A percentile compares a stretch with the other conserved stretches of the same genome.
These are phyloP conservation scores for Ustilago loliicola DNA, from an alignment of 1,284 basidiomycete genomes.

Conservation along the genomic window DNA sequence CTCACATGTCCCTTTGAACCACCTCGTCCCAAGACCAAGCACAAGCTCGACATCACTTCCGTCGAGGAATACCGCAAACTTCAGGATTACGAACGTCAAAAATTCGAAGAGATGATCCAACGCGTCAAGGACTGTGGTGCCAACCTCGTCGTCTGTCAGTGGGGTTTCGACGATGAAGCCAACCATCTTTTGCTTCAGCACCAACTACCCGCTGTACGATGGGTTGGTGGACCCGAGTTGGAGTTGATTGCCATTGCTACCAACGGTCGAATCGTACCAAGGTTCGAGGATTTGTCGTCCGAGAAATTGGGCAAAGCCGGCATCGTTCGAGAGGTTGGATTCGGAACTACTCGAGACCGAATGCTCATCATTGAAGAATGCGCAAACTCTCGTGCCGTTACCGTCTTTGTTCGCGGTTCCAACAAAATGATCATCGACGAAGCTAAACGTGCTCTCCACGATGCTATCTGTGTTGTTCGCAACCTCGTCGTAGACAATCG, in stretches of 20 bases:
- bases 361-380: conserved; percentile 99
- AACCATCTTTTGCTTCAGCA: conserved; percentile 99
- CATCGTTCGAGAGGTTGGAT: conserved; percentile 90
- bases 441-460: conserved; percentile 95
- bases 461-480: conserved; percentile 96
- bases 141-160: conserved; percentile 98
- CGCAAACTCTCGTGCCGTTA: conserved; percentile 95
- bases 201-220: conserved; percentile 95
- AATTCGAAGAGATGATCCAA: conserved; percentile 97
- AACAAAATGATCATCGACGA: conserved; percentile 99
- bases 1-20: conserved; percentile 99
- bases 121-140: conserved; percentile 97
- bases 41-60: conserved; percentile 96
- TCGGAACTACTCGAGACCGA: conserved; percentile 97
- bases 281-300: conserved; percentile 92
- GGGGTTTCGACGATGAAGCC: conserved; percentile 99
- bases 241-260: conserved; percentile 99
- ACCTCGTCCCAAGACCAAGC: conserved; percentile 98
- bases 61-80: conserved; percentile 99
- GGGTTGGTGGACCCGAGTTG: conserved; percentile 99
- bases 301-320: conserved; percentile 95
- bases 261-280: conserved; percentile 95
- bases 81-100: conserved; percentile 93
- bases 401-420: conserved; percentile 94
- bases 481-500: conserved; percentile 95